A percentile compares a stretch with the other conserved stretches of the same genome.
Evolutionary conservation across 495 filamentous ascomycete genomes (phyloP).

Genomic region (Sabuloglossum arenarium): DNA sequence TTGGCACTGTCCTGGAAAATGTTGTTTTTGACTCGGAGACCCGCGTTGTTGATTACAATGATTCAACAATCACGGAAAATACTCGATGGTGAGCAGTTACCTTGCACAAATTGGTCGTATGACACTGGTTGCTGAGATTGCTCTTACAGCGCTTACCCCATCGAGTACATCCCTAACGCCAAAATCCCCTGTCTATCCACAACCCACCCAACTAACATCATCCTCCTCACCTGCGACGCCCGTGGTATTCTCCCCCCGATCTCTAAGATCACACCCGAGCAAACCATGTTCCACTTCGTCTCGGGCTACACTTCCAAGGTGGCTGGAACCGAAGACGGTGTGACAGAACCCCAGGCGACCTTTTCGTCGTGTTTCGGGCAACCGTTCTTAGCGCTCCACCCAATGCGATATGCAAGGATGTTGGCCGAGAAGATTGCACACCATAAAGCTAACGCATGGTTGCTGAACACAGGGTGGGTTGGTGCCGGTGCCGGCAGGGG

Average conservation of each 20-base stretch:
- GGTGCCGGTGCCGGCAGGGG: slow-evolving; percentile 85
- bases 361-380: slow-evolving; percentile 99
- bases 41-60: slow-evolving; percentile 85
- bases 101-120: not conserved
- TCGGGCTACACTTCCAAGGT: slow-evolving; percentile 99
- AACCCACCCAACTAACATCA: slow-evolving; percentile 88
- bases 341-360: slow-evolving; percentile 90
- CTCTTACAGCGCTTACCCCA: slow-evolving; percentile 59
- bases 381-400: slow-evolving; percentile 95
- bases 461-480: slow-evolving; percentile 98
- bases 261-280: slow-evolving; percentile 84
- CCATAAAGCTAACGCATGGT: slow-evolving; percentile 93
- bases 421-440: slow-evolving; percentile 89
- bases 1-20: slow-evolving; percentile 95
- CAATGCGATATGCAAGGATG: slow-evolving; percentile 98
- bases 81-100: slow-evolving; percentile 44
- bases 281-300: slow-evolving; percentile 99
- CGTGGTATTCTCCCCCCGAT: slow-evolving; percentile 94
- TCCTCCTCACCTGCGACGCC: slow-evolving; percentile 93
- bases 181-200: slow-evolving; percentile 85
- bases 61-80: slow-evolving; percentile 88
- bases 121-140: not conserved
- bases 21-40: slow-evolving; percentile 87
- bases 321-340: slow-evolving; percentile 94
- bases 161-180: slow-evolving; percentile 95